phyloP scores from a whole-genome alignment of 2,329 filamentous ascomycete genomes.

The Talaromyces sp. region DNA sequence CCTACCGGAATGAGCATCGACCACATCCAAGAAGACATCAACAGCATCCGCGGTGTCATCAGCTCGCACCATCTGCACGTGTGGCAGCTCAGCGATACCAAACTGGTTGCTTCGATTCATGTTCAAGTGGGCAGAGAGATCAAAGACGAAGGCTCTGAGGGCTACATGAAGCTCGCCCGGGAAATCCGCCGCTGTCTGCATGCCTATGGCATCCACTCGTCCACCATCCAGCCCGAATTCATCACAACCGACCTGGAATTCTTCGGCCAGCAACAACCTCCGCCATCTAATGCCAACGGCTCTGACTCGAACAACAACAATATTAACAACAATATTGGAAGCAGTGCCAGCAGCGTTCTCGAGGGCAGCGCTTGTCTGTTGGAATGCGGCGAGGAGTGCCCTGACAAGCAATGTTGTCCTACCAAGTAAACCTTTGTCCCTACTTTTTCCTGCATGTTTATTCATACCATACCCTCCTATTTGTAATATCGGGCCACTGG shows the following conservation, averaged over 20 bases:
- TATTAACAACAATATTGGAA: constrained; percentile 15
- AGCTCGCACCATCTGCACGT: constrained; percentile 95
- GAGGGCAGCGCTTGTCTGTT: constrained; percentile 39
- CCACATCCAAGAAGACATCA: constrained; percentile 88
- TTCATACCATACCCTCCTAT: not conserved
- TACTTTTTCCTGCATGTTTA: not conserved
- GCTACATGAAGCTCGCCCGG: constrained; percentile 86
- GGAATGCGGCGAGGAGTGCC: constrained; percentile 43
- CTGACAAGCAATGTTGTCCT: constrained; percentile 37
- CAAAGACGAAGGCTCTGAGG: constrained; percentile 66
- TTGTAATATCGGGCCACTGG: not conserved
- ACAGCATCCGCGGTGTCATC: constrained; percentile 73
- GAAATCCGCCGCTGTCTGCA: constrained; percentile 84
- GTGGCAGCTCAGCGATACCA: constrained; percentile 94
- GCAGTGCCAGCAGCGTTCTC: constrained; percentile 31
- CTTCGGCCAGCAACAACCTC: constrained; percentile 15
- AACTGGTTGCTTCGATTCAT: constrained; percentile 87
- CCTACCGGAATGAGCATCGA: constrained; percentile 82
- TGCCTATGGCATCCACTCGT: constrained; percentile 91
- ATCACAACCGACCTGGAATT: constrained; percentile 29
- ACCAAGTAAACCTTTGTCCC: constrained; percentile 18
- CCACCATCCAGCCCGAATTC: constrained; percentile 93
- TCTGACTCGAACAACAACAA: not conserved
- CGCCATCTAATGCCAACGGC: constrained; percentile 14
- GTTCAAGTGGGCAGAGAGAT: constrained; percentile 89